phyloP scores from a whole-genome alignment of 2,329 filamentous ascomycete species.

The Talaromyces sp. region DNA sequence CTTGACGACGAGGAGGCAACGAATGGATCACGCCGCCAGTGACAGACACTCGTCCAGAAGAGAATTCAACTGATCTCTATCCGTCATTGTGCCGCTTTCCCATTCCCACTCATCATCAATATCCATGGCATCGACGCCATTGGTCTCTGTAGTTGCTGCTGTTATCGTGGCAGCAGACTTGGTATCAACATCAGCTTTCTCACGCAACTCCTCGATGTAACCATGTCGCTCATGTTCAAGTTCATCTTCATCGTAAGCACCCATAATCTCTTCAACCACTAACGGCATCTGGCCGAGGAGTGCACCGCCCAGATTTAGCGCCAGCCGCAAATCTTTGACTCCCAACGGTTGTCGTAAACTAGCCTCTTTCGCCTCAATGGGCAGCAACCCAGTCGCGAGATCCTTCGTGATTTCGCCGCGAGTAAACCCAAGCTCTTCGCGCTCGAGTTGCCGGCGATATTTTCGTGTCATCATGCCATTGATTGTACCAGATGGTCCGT shows the following conservation, averaged over 20 bases:
- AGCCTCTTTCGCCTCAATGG: slow-evolving; percentile 75
- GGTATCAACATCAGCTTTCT: slow-evolving; percentile 15
- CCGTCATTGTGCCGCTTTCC: slow-evolving; percentile 38
- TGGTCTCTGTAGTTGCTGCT: slow-evolving; percentile 10
- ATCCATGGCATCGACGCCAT: slow-evolving; percentile 40
- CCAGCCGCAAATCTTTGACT: slow-evolving; percentile 74
- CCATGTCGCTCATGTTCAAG: slow-evolving; percentile 55
- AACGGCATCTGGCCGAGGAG: slow-evolving; percentile 76
- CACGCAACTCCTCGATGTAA: slow-evolving; percentile 26
- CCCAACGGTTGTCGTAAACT: slow-evolving; percentile 69
- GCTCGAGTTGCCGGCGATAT: slow-evolving; percentile 71
- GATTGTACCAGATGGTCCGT: slow-evolving; percentile 62
- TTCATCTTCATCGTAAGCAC: slow-evolving; percentile 72
- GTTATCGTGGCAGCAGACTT: slow-evolving; percentile 25
- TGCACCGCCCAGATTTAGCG: slow-evolving; percentile 71
- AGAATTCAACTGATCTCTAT: slow-evolving; percentile 39
- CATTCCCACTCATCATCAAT: slow-evolving; percentile 41
- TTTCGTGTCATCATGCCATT: slow-evolving; percentile 75
- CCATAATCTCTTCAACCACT: slow-evolving; percentile 67
- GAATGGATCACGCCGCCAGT: slow-evolving; percentile 37
- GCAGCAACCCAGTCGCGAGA: slow-evolving; percentile 69
- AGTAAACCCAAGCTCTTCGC: slow-evolving; percentile 71
- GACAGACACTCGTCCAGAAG: slow-evolving; percentile 45
- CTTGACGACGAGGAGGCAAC: background rate
- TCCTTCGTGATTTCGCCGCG: slow-evolving; percentile 74